Evolutionary conservation across 805 yeast species (phyloP), one percentile per base, ranked within the genome.

Genomic region (Pichia scutulata): DNA sequence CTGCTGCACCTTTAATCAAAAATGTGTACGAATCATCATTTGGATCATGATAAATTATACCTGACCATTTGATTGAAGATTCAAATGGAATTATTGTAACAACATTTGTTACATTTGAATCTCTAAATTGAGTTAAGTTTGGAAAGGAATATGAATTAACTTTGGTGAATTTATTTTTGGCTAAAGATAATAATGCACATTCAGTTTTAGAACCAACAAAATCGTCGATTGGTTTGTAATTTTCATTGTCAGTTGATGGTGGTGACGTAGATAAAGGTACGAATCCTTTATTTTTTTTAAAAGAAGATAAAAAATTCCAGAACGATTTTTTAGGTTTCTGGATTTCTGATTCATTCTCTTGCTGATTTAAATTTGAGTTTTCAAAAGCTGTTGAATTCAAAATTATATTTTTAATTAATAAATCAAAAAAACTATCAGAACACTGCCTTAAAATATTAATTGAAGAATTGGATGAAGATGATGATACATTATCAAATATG

Each of bases 121-220:
- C 72, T 55, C 79, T 65, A 22, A 65, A 66, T 1, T 63, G 58
- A 19, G 79, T 80, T 41, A 90, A 23, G 5, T 43, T 37, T 12
- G 26, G 23, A 36, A 47, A 71, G 16, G 63, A 40, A 28, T 28
- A 13, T 19, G 69, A 57, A 18, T 70, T 62, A 39, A 72, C 70
- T 52, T 77, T 64, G 24, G 75, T 74, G 53, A 89, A 73, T 43
- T 75, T 72, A 43, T 76, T 72, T 41, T 76, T 72, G 2, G 93
- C 92, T 53, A 89, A 70, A 14, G 80, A 71, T 39, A 93, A 72
- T 50, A 93, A 67, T 0, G 99, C 97, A 33, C 90, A 81, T 67
- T 93, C 99, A 4, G 99, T 95, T 66, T 93, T 93, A 51, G 95
- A 87, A 7, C 99, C 99, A 45, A 89, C 71, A 60, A 77, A 89